Evolutionary conservation across 2,329 filamentous ascomycete genomes (phyloP).

Genomic region (Talaromyces sp.): DNA sequence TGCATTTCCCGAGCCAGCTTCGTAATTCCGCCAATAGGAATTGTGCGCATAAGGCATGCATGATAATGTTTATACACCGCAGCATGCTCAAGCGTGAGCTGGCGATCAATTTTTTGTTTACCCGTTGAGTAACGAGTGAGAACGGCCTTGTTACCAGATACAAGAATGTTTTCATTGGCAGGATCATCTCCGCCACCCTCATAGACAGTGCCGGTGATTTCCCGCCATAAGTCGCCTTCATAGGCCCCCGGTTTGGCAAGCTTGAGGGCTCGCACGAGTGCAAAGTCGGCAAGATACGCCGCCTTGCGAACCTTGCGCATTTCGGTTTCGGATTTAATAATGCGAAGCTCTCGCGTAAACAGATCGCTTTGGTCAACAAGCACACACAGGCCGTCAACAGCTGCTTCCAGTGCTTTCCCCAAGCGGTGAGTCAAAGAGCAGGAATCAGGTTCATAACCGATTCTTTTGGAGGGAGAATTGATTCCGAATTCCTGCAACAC

Average conservation of each 20-base stretch:
- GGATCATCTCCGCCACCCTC: conserved; percentile 32
- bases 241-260: conserved; percentile 30
- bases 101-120: conserved; percentile 25
- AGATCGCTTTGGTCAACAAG: conserved; percentile 25
- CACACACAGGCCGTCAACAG: conserved; percentile 25
- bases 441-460: conserved; percentile 34
- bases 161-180: conserved; percentile 30
- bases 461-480: conserved; percentile 21
- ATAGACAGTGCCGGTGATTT: conserved; percentile 29
- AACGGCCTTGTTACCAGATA: conserved; percentile 28
- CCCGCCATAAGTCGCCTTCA: conserved; percentile 30
- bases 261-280: conserved; percentile 29
- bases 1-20: conserved; percentile 23
- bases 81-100: conserved; percentile 28
- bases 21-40: conserved; percentile 23
- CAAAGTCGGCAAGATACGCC: conserved; percentile 29
- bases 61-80: conserved; percentile 31
- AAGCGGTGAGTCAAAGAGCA: conserved; percentile 30
- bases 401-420: conserved; percentile 20
- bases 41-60: conserved; percentile 28
- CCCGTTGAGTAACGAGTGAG: conserved; percentile 29
- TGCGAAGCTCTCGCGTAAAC: conserved; percentile 25
- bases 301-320: conserved; percentile 25
- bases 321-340: conserved; percentile 27
- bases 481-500: conserved; percentile 25